Conservation (phyloP, 2,329 filamentous ascomycete genomes). For the Capronia epimyces region DNA sequence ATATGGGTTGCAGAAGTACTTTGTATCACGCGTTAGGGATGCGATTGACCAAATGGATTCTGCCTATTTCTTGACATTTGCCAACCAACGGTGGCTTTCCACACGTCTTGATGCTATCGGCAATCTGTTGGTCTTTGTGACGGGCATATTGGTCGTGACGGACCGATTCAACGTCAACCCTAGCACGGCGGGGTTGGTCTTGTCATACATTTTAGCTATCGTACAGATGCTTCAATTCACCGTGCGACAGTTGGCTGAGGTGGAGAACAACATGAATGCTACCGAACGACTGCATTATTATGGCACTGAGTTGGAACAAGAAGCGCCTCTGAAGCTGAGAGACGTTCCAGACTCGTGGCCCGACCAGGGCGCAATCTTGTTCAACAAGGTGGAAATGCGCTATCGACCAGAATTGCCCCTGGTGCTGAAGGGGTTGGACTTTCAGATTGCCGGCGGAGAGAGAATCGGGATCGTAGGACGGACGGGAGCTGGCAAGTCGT, state of each 20-base stretch:
- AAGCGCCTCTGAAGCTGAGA: conserved; percentile 71
- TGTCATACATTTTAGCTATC: conserved; percentile 89
- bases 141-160: conserved; percentile 85
- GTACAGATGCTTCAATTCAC: conserved; percentile 96
- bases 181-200: conserved; percentile 77
- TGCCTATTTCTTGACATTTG: conserved; percentile 91
- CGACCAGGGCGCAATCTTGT: conserved; percentile 73
- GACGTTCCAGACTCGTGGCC: conserved; percentile 76
- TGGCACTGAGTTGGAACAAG: conserved; percentile 77
- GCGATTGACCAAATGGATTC: conserved; percentile 88
- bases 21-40: conserved; percentile 62
- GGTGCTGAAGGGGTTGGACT: conserved; percentile 61
- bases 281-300: conserved; percentile 91
- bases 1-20: conserved; percentile 74
- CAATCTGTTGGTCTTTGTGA: conserved; percentile 76
- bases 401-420: conserved; percentile 68
- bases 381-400: conserved; percentile 71
- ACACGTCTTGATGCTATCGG: conserved; percentile 79
- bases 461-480: conserved; percentile 46
- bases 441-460: conserved; percentile 43
- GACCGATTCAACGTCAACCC: conserved; percentile 80
- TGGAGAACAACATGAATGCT: conserved; percentile 97
- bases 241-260: conserved; percentile 85
- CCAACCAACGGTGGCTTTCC: conserved; percentile 90
- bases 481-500: conserved; percentile 44